Evolutionary conservation across 192 early-diverging fungal genomes (phyloP).

Genomic region (Podila horticola): DNA sequence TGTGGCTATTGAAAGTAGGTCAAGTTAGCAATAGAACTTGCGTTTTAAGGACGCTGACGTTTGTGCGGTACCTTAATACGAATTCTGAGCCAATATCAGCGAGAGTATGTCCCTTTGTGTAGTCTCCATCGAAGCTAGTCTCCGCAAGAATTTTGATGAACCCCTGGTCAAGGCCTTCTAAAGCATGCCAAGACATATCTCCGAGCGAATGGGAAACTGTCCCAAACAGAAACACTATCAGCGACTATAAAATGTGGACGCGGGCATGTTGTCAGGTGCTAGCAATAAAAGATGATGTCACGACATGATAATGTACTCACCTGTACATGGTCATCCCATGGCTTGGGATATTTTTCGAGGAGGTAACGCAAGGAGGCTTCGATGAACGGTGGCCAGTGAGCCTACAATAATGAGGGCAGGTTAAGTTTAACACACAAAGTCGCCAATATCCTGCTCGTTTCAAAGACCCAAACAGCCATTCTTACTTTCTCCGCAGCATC

Average conservation of each 20-base stretch:
- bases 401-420: constrained; percentile 31
- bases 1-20: constrained; percentile 14
- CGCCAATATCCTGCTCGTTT: too few species aligned
- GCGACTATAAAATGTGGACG: constrained; percentile 28
- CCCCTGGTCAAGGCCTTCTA: constrained; percentile 61
- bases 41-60: not conserved
- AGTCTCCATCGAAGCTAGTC: constrained; percentile 60
- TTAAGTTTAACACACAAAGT: too few species aligned
- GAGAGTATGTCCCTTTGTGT: constrained; percentile 57
- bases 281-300: not conserved
- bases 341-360: constrained; percentile 62
- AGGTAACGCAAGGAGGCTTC: constrained; percentile 64
- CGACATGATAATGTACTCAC: constrained; percentile 12
- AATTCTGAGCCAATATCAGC: constrained; percentile 79
- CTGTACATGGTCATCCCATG: constrained; percentile 58
- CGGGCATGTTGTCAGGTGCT: not conserved
- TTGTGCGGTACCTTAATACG: constrained; percentile 56
- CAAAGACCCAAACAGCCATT: not conserved
- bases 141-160: constrained; percentile 67
- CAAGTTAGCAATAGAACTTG: not conserved
- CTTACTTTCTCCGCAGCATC: constrained; percentile 47
- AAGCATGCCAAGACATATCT: constrained; percentile 75
- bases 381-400: constrained; percentile 80
- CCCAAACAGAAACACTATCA: constrained; percentile 75
- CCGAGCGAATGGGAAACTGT: constrained; percentile 75